A percentile compares a stretch with the other conserved stretches of the same genome.
These are phyloP conservation scores for Aspergillus uvarum DNA, from an alignment of 2,329 filamentous ascomycete species.

Conservation along the genomic window DNA sequence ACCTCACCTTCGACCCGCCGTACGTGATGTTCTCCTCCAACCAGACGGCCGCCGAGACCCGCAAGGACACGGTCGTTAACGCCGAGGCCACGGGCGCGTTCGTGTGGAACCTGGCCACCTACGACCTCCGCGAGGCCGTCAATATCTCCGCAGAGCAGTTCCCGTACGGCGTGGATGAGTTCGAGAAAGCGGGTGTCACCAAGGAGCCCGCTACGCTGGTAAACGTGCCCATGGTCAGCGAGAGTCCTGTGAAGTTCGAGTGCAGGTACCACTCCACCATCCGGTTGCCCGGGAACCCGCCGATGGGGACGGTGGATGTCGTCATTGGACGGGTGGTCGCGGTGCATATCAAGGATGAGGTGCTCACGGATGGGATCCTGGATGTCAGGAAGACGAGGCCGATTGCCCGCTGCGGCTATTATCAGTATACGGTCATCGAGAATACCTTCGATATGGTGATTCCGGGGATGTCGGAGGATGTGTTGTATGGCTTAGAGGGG, in stretches of 20 bases:
- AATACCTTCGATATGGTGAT: constrained; percentile 61
- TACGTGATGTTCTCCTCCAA: constrained; percentile 64
- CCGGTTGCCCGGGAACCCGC: constrained; percentile 56
- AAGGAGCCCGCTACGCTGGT: constrained; percentile 48
- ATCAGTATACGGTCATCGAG: constrained; percentile 57
- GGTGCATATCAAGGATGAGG: constrained; percentile 57
- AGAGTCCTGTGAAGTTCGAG: constrained; percentile 59
- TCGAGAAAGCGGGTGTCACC: constrained; percentile 49
- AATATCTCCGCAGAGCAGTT: constrained; percentile 56
- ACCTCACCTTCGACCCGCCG: constrained; percentile 62
- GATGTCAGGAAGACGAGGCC: constrained; percentile 59
- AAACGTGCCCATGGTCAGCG: constrained; percentile 53
- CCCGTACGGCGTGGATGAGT: constrained; percentile 55
- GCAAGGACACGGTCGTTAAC: constrained; percentile 61
- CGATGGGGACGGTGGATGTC: constrained; percentile 58
- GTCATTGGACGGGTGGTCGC: constrained; percentile 59
- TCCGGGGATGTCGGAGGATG: constrained; percentile 39
- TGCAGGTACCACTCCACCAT: constrained; percentile 58
- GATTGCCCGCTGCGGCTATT: constrained; percentile 62
- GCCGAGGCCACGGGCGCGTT: constrained; percentile 57
- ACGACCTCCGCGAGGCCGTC: constrained; percentile 54
- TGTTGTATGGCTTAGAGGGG: constrained; percentile 42
- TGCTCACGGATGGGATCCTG: constrained; percentile 55
- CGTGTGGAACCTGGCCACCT: constrained; percentile 62
- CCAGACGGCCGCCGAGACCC: constrained; percentile 47